Conservation (phyloP, 78 protist genomes). For the Polysphondylium violaceum region DNA sequence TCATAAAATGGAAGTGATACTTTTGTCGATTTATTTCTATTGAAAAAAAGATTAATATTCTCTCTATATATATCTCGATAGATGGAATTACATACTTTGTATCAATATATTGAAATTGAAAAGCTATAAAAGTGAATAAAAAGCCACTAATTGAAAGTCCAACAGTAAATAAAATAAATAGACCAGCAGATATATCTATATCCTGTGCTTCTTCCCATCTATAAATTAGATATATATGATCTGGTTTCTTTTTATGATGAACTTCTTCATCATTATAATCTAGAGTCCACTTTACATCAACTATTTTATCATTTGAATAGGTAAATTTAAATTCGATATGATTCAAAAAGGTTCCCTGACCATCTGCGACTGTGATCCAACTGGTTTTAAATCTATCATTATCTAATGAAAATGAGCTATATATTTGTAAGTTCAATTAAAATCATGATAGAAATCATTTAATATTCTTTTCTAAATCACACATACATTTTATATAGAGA, state of each 20-base stretch:
- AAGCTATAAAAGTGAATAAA: slow-evolving; percentile 12
- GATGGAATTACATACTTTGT: neutral
- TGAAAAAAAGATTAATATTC: neutral
- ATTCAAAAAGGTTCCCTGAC: slow-evolving; percentile 55
- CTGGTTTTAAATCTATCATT: slow-evolving; percentile 52
- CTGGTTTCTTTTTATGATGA: slow-evolving; percentile 62
- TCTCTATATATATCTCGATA: neutral
- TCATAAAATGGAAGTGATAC: neutral
- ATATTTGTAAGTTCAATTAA: neutral
- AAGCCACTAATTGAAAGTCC: slow-evolving; percentile 43
- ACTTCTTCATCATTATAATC: slow-evolving; percentile 70
- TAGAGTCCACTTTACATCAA: slow-evolving; percentile 45
- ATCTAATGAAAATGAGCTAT: slow-evolving; percentile 37
- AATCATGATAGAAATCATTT: neutral
- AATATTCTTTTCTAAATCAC: neutral
- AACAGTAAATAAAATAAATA: slow-evolving; percentile 48
- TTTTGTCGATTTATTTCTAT: neutral
- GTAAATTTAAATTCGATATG: slow-evolving; percentile 56
- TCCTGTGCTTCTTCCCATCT: slow-evolving; percentile 61
- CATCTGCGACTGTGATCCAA: slow-evolving; percentile 70
- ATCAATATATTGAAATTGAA: neutral
- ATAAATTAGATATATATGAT: slow-evolving; percentile 50
- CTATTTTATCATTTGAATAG: slow-evolving; percentile 55
- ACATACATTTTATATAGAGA: slow-evolving; percentile 38
- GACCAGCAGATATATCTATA: slow-evolving; percentile 32